phyloP scores from a whole-genome alignment of 768 basidiomycete genomes.

The Lentinula boryana region DNA sequence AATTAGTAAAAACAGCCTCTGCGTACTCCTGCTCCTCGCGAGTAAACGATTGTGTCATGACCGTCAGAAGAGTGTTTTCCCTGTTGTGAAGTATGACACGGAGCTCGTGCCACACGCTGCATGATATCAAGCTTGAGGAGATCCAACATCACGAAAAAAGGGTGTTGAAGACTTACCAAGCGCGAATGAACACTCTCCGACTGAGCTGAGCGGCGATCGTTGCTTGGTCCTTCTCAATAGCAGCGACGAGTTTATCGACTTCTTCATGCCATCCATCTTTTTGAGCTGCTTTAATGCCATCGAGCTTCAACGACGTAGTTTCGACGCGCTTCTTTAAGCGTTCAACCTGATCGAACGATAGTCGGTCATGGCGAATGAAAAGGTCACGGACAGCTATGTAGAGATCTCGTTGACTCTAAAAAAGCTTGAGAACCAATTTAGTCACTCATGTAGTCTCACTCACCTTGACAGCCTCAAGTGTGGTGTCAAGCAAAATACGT shows the following conservation, averaged over 20 bases:
- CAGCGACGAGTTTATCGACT: slow-evolving; percentile 62
- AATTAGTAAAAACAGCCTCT: slow-evolving; percentile 59
- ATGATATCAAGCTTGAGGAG: slow-evolving; percentile 3
- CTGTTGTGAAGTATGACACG: slow-evolving; percentile 87
- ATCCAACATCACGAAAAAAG: not conserved
- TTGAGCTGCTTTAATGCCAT: slow-evolving; percentile 58
- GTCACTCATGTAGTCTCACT: slow-evolving; percentile 9
- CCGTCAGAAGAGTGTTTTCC: slow-evolving; percentile 77
- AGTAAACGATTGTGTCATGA: slow-evolving; percentile 67
- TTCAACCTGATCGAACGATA: slow-evolving; percentile 85
- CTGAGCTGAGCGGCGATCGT: slow-evolving; percentile 69
- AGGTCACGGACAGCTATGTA: slow-evolving; percentile 85
- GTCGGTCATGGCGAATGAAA: slow-evolving; percentile 81
- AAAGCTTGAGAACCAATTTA: slow-evolving; percentile 7
- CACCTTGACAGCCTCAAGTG: slow-evolving; percentile 76
- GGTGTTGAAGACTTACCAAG: slow-evolving; percentile 48
- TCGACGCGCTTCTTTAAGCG: slow-evolving; percentile 85
- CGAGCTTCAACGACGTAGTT: slow-evolving; percentile 65
- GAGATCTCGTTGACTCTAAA: slow-evolving; percentile 73
- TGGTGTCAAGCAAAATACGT: slow-evolving; percentile 54
- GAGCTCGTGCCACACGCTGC: slow-evolving; percentile 94
- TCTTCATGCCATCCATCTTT: slow-evolving; percentile 88
- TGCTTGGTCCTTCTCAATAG: slow-evolving; percentile 83
- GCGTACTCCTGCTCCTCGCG: slow-evolving; percentile 68
- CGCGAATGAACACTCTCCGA: slow-evolving; percentile 81